Conservation (phyloP, 2,329 filamentous ascomycete species). For the Hymenoscyphus fraxineus region DNA sequence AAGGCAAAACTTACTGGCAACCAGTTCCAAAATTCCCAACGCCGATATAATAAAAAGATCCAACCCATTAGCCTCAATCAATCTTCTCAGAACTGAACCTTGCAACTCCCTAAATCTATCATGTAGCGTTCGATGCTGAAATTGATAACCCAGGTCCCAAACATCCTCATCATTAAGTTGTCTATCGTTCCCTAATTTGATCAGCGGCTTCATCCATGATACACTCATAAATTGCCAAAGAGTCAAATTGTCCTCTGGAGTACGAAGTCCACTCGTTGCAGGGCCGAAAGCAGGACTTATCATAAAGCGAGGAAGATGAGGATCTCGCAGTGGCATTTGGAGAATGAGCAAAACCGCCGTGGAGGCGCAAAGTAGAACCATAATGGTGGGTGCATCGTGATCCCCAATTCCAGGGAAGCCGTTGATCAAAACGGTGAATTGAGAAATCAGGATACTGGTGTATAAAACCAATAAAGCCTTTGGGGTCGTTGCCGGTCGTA, state of each 20-base stretch:
- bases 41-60: conserved; percentile 59
- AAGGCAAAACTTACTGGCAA: conserved; percentile 42
- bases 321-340: conserved; percentile 67
- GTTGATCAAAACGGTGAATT: conserved; percentile 31
- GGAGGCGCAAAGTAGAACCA: conserved; percentile 41
- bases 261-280: conserved; percentile 60
- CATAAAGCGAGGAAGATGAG: conserved; percentile 46
- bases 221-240: conserved; percentile 83
- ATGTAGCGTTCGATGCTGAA: conserved; percentile 75
- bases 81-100: conserved; percentile 66
- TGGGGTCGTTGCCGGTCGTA: conserved; percentile 27
- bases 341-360: conserved; percentile 52
- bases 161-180: conserved; percentile 76
- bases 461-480: conserved; percentile 24
- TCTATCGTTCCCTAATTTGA: conserved; percentile 57
- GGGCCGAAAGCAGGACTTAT: conserved; percentile 56
- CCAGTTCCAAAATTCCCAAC: conserved; percentile 61
- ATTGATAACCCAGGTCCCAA: conserved; percentile 75
- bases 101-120: conserved; percentile 67
- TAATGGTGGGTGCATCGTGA: conserved; percentile 22
- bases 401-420: conserved; percentile 25
- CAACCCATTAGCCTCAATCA: conserved; percentile 73
- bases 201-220: conserved; percentile 75
- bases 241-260: conserved; percentile 74
- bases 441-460: conserved; percentile 25